Conservation (phyloP, 768 basidiomycete genomes). For the Fistulinella prunicolor region DNA sequence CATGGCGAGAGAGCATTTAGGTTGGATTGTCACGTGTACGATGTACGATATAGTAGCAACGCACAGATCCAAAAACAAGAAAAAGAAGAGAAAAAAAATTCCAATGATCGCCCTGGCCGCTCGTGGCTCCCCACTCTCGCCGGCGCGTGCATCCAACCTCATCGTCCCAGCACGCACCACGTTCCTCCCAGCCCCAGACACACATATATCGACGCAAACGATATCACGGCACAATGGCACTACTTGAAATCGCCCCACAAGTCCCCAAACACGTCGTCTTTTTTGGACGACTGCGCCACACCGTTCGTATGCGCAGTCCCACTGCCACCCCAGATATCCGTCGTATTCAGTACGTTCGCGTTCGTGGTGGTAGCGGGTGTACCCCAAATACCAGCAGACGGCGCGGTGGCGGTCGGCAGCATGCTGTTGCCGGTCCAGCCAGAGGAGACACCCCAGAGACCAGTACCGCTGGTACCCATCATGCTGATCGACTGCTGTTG, state of each 20-base stretch:
- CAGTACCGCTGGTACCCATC: conserved; percentile 52
- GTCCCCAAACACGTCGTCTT: conserved; percentile 80
- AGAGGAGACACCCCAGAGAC: conserved; percentile 65
- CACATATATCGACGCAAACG: too few species aligned
- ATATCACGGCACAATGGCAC: too few species aligned
- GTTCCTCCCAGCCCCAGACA: too few species aligned
- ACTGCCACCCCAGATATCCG: conserved; percentile 57
- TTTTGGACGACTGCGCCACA: conserved; percentile 44
- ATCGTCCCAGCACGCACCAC: too few species aligned
- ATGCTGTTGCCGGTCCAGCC: conserved; percentile 59
- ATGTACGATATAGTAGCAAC: too few species aligned
- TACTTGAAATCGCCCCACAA: conserved; percentile 83
- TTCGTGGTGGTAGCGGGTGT: conserved; percentile 12
- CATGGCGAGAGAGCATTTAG: too few species aligned
- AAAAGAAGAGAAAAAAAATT: too few species aligned
- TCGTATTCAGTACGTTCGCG: conserved; percentile 37
- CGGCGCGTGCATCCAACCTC: too few species aligned
- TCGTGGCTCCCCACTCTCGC: too few species aligned
- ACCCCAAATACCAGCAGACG: conserved; percentile 36
- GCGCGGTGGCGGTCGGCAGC: conserved; percentile 28
- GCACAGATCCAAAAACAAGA: too few species aligned
- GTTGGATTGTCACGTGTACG: too few species aligned
- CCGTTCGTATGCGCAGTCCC: conserved; percentile 34
- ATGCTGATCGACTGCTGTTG: conserved; percentile 43
- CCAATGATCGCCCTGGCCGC: too few species aligned